Evolutionary conservation across 352 stramenopile species (phyloP).

Genomic region (Peronospora destructor): DNA sequence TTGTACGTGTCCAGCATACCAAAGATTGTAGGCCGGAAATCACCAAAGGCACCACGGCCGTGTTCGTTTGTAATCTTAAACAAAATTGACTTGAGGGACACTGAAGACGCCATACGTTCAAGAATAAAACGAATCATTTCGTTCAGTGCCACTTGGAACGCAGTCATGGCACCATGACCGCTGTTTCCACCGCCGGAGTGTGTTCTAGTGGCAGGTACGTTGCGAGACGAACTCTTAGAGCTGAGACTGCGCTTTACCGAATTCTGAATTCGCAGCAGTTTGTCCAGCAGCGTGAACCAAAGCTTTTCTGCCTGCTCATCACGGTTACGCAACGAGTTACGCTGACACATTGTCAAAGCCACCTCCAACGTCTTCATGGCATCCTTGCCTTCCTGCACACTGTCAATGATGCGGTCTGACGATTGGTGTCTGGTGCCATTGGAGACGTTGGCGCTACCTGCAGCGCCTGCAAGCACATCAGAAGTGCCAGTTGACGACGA

Average conservation of each 20-base stretch:
- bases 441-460: slow-evolving; percentile 6
- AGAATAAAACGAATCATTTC: slow-evolving; percentile 91
- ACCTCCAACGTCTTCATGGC: slow-evolving; percentile 88
- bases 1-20: slow-evolving; percentile 92
- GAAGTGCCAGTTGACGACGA: slow-evolving; percentile 25
- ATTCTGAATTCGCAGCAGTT: slow-evolving; percentile 89
- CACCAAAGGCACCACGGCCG: slow-evolving; percentile 87
- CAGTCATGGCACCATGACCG: slow-evolving; percentile 66
- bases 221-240: slow-evolving; percentile 57
- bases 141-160: slow-evolving; percentile 85
- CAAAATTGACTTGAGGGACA: slow-evolving; percentile 90
- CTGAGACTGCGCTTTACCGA: slow-evolving; percentile 86
- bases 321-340: slow-evolving; percentile 83
- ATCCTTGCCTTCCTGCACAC: slow-evolving; percentile 61
- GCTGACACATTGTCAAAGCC: slow-evolving; percentile 89
- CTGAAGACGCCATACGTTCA: slow-evolving; percentile 90
- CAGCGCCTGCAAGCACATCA: slow-evolving; percentile 31
- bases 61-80: slow-evolving; percentile 94
- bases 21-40: slow-evolving; percentile 92
- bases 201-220: slow-evolving; percentile 29
- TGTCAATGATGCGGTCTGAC: slow-evolving; percentile 78
- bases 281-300: slow-evolving; percentile 93
- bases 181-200: slow-evolving; percentile 45
- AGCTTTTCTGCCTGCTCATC: slow-evolving; percentile 89
- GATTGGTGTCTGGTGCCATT: slow-evolving; percentile 41